Conservation (phyloP, 2,329 filamentous ascomycete genomes). For the Penicillium sp. region DNA sequence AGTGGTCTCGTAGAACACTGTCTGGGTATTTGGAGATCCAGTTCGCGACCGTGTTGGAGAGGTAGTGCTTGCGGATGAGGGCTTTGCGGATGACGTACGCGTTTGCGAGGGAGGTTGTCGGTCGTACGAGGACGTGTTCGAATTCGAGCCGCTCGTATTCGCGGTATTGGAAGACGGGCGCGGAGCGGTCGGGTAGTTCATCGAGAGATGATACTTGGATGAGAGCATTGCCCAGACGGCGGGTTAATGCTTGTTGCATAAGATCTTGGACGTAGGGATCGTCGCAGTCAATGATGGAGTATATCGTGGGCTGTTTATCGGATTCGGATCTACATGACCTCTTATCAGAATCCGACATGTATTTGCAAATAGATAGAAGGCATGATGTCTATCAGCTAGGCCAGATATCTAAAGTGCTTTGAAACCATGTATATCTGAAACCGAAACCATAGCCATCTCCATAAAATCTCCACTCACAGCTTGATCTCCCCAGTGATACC, state of each 20-base stretch:
- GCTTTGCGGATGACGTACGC: slow-evolving; percentile 95
- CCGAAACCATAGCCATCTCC: slow-evolving; percentile 17
- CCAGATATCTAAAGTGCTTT: slow-evolving; percentile 24
- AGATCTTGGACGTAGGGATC: slow-evolving; percentile 86
- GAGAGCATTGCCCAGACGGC: slow-evolving; percentile 53
- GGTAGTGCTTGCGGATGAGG: slow-evolving; percentile 91
- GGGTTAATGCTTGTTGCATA: slow-evolving; percentile 66
- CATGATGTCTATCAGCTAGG: slow-evolving; percentile 26
- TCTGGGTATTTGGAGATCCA: slow-evolving; percentile 81
- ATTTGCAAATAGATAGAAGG: slow-evolving; percentile 5
- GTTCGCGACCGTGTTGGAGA: slow-evolving; percentile 74
- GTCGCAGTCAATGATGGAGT: slow-evolving; percentile 77
- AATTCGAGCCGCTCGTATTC: slow-evolving; percentile 88
- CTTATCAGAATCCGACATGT: slow-evolving; percentile 31
- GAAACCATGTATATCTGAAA: slow-evolving; percentile 26
- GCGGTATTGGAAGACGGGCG: slow-evolving; percentile 68
- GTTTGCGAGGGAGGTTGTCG: slow-evolving; percentile 66
- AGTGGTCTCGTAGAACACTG: slow-evolving; percentile 63
- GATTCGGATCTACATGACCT: slow-evolving; percentile 35
- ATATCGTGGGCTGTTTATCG: slow-evolving; percentile 46
- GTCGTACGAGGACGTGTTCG: slow-evolving; percentile 61
- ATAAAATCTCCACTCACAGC: slow-evolving; percentile 62
- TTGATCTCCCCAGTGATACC: slow-evolving; percentile 68
- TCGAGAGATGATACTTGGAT: slow-evolving; percentile 53
- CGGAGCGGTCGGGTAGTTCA: slow-evolving; percentile 45